These are phyloP conservation scores for Saccharomyces uvarum DNA, from an alignment of 1,139 yeast genomes.

Conservation along the genomic window DNA sequence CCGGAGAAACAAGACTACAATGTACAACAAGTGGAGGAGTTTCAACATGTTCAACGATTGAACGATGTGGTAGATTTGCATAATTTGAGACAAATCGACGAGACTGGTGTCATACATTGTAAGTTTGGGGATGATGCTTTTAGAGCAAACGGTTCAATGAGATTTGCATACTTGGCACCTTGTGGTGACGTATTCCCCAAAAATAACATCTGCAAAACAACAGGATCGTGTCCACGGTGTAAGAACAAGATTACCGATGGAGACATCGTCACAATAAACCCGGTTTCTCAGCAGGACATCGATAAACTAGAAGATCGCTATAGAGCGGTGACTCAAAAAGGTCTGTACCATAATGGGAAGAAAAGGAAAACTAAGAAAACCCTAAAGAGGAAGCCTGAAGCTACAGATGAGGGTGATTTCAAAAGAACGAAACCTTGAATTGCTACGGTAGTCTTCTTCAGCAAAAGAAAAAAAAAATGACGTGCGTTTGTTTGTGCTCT, in stretches of 20 bases:
- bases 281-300: no score
- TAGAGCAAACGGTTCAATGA: slow-evolving; percentile 29
- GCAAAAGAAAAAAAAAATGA: neutral
- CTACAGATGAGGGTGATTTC: no score
- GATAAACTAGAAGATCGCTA: no score
- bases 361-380: no score
- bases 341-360: no score
- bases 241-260: no score
- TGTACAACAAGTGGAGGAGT: slow-evolving; percentile 26
- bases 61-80: slow-evolving; percentile 43
- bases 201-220: slow-evolving; percentile 23
- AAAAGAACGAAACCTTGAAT: no score
- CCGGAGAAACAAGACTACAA: slow-evolving; percentile 23
- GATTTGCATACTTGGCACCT: slow-evolving; percentile 41
- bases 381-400: no score
- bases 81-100: slow-evolving; percentile 30
- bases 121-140: slow-evolving; percentile 41
- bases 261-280: no score
- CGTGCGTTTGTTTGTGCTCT: neutral
- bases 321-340: no score
- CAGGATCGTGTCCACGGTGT: no score
- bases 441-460: neutral
- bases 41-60: slow-evolving; percentile 41
- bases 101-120: slow-evolving; percentile 40
- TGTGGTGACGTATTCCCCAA: slow-evolving; percentile 51